Evolutionary conservation across 208 protist genomes (phyloP).

Genomic region (Trypanosoma caninum): DNA sequence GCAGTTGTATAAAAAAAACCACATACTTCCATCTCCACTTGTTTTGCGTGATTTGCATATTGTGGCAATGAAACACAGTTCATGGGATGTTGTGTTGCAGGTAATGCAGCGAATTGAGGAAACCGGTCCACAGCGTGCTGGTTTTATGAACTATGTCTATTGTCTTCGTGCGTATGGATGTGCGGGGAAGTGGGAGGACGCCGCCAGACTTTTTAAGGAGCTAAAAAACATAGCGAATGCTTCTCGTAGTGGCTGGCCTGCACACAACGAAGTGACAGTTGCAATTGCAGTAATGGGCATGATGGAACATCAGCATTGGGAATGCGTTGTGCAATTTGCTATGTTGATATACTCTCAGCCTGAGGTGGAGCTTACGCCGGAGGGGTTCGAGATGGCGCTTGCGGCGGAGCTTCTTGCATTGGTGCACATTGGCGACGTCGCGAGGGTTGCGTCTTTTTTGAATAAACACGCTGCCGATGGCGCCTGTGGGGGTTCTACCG

Average conservation of each 20-base stretch:
- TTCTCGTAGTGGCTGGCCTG: slow-evolving; percentile 12
- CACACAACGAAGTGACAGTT: slow-evolving; percentile 66
- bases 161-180: slow-evolving; percentile 61
- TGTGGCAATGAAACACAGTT: slow-evolving; percentile 59
- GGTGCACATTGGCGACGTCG: slow-evolving; percentile 10
- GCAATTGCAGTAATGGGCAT: slow-evolving; percentile 59
- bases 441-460: slow-evolving; percentile 15
- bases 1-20: slow-evolving; percentile 17
- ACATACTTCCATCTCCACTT: slow-evolving; percentile 18
- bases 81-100: slow-evolving; percentile 53
- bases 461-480: slow-evolving; percentile 4
- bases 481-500: not conserved
- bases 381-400: slow-evolving; percentile 15
- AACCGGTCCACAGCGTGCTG: slow-evolving; percentile 22
- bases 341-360: slow-evolving; percentile 12
- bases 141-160: slow-evolving; percentile 80
- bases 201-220: slow-evolving; percentile 9
- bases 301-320: slow-evolving; percentile 49
- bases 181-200: slow-evolving; percentile 33
- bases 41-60: slow-evolving; percentile 68
- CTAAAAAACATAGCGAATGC: slow-evolving; percentile 12
- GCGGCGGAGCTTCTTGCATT: slow-evolving; percentile 19
- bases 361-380: slow-evolving; percentile 11
- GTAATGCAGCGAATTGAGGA: slow-evolving; percentile 36
- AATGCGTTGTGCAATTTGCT: slow-evolving; percentile 27